Percentiles rank a stretch among this genome's conserved stretches.
Evolutionary conservation across 1,284 basidiomycete species (phyloP).

Genomic region (Malassezia nana): DNA sequence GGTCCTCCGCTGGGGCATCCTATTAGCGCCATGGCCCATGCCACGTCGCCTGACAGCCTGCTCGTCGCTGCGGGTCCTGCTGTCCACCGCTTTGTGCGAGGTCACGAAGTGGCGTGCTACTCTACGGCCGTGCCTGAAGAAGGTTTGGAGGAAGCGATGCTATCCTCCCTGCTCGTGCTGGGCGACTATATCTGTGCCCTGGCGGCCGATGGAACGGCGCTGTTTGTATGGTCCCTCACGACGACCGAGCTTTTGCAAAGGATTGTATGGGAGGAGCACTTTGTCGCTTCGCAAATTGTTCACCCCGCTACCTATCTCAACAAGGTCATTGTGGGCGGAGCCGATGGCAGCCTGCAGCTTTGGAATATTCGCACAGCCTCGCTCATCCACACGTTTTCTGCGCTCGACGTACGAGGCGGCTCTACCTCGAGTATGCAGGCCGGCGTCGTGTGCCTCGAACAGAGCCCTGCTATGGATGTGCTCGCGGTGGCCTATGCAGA

Average conservation of each 20-base stretch:
- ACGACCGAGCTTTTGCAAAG: slow-evolving; percentile 19
- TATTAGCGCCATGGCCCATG: slow-evolving; percentile 61
- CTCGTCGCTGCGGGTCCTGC: slow-evolving; percentile 66
- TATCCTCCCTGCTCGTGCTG: slow-evolving; percentile 32
- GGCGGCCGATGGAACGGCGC: slow-evolving; percentile 65
- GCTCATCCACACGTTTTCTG: slow-evolving; percentile 51
- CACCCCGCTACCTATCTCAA: slow-evolving; percentile 97
- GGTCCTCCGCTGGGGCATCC: slow-evolving; percentile 69
- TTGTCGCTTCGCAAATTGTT: slow-evolving; percentile 70
- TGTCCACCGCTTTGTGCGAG: slow-evolving; percentile 70
- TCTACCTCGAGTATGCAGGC: slow-evolving; percentile 6
- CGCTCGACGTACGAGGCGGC: slow-evolving; percentile 20
- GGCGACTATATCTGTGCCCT: slow-evolving; percentile 41
- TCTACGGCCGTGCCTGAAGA: slow-evolving; percentile 20
- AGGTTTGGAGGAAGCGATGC: slow-evolving; percentile 16
- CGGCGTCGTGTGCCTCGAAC: slow-evolving; percentile 55
- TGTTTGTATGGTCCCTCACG: slow-evolving; percentile 65
- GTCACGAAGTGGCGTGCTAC: slow-evolving; percentile 62
- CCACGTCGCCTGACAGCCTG: slow-evolving; percentile 72
- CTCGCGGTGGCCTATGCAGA: slow-evolving; percentile 79
- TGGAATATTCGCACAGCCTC: slow-evolving; percentile 70
- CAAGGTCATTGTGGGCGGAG: slow-evolving; percentile 78
- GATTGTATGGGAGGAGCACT: slow-evolving; percentile 48
- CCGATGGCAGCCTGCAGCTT: slow-evolving; percentile 72
- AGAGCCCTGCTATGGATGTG: slow-evolving; percentile 92